These are phyloP conservation scores for Thamnidium elegans DNA, from an alignment of 192 early-diverging fungal species.

Conservation along the genomic window DNA sequence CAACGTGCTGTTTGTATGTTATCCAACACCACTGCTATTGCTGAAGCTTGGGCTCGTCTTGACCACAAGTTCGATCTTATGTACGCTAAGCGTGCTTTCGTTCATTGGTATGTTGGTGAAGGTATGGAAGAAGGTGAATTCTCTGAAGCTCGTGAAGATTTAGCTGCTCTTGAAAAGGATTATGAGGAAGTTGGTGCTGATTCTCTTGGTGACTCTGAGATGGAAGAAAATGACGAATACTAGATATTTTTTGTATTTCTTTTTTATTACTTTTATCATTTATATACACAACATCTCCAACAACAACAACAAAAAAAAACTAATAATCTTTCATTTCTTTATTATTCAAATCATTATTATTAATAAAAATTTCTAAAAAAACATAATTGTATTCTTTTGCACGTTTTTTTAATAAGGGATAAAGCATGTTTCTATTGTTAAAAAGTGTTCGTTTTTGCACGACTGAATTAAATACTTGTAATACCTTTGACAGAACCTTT, in stretches of 20 bases:
- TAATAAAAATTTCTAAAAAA: too few species aligned
- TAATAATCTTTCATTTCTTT: too few species aligned
- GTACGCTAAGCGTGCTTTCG: conserved; percentile 99
- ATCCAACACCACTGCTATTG: conserved; percentile 99
- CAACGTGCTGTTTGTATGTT: conserved; percentile 95
- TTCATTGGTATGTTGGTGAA: conserved; percentile 99
- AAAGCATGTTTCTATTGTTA: too few species aligned
- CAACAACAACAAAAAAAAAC: too few species aligned
- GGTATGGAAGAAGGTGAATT: conserved; percentile 99
- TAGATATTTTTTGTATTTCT: conserved; percentile 12
- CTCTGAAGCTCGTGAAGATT: conserved; percentile 99
- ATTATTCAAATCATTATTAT: too few species aligned
- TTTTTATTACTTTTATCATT: neutral
- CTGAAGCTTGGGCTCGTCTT: conserved; percentile 98
- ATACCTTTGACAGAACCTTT: too few species aligned
- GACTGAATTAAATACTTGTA: too few species aligned
- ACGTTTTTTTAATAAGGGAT: too few species aligned
- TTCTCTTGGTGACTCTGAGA: conserved; percentile 82
- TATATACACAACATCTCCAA: too few species aligned
- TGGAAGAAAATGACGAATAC: conserved; percentile 52
- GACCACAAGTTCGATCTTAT: conserved; percentile 99
- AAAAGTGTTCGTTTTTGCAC: too few species aligned
- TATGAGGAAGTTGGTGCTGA: conserved; percentile 99
- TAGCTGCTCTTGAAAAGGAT: conserved; percentile 99
- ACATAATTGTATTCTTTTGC: too few species aligned